A percentile compares a stretch with the other conserved stretches of the same genome.
Evolutionary conservation across 2,329 filamentous ascomycete genomes (phyloP).

Genomic region (Fusarium luffae): DNA sequence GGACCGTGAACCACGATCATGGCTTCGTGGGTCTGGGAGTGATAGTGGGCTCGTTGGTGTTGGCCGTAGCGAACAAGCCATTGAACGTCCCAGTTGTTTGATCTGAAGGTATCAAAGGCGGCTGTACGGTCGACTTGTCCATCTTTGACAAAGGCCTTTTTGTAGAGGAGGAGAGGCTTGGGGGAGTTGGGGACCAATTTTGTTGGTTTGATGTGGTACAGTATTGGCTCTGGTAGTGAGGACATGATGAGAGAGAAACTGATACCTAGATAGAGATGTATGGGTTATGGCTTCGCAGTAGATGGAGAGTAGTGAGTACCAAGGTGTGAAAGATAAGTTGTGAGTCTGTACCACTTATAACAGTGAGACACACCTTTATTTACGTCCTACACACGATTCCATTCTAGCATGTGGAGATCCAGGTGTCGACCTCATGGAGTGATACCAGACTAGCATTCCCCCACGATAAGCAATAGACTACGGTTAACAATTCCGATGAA

Average conservation of each 20-base stretch:
- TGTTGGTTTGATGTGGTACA: conserved; percentile 14
- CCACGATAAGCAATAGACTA: not conserved
- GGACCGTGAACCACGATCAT: conserved; percentile 16
- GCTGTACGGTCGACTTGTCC: conserved; percentile 12
- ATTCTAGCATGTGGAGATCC: not conserved
- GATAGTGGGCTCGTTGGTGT: conserved; percentile 18
- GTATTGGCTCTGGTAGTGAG: conserved; percentile 1
- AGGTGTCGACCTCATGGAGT: not conserved
- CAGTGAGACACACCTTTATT: not conserved
- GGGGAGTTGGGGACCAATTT: conserved; percentile 18
- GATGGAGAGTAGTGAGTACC: fast-evolving
- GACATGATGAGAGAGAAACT: not conserved
- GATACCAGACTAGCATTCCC: not conserved
- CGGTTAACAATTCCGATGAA: conserved; percentile 10
- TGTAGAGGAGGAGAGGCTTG: conserved; percentile 16
- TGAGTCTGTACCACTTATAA: not conserved
- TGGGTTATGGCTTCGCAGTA: fast-evolving
- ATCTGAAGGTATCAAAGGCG: conserved; percentile 4
- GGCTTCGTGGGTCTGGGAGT: conserved; percentile 10
- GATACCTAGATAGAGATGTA: too few relatives aligned
- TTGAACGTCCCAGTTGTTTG: conserved; percentile 16
- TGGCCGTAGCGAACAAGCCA: conserved; percentile 14
- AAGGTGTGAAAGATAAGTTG: not conserved
- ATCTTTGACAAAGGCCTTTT: conserved; percentile 3
- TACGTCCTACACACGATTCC: not conserved